Evolutionary conservation across 225 moss, liverwort and hornwort species (phyloP), one percentile per base, ranked within the genome.

Genomic region (Physcomitrium patens): DNA sequence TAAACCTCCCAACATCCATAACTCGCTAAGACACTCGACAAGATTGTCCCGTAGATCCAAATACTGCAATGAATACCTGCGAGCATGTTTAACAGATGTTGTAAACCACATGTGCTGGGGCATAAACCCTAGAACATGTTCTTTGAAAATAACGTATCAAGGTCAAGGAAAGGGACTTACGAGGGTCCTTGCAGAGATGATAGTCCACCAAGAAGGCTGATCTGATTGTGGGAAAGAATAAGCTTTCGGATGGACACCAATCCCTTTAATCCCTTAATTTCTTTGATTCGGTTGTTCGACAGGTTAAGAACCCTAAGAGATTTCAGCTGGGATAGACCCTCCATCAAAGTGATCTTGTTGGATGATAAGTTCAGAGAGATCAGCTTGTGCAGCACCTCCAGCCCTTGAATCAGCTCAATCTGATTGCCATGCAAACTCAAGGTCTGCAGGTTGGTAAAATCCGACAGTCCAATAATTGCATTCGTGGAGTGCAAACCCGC

Each of bases 351-450:
- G 31, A 99, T 90, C 11, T 26, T 86, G 41, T 99, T 99, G n/a
- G 97, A 93, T 0, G 97, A 99, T 12, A 99, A 66, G 71, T 99
- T 99, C 47, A 99, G 86, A 57, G 89, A 81, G 20, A 84, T 70
- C 0, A 99, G 90, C 24, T 82, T 71, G 55, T 67, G 72, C 13
- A 99, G 26, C 2, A 76, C 72, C 68, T 94, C 94, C 8, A 97
- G 72, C 8, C 94, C 93, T 71, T 90, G 80, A 22, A 99, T 93
- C 1, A 66, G 68, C 69, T 85, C 75, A 9, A 99, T 93, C 18
- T 82, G 87, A 45, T 99, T 99, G n/a, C 91, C 95, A 55, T 99
- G 97, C 54, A 99, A 87, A 69, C 90, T 94, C 67, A 99, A 65
- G 0, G 85, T 87, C 14, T 93, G 85, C 18, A 99, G 73, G 27